Base-by-base conservation (phyloP, 441 rosid genomes). In the Corymbia calophylla region DNA sequence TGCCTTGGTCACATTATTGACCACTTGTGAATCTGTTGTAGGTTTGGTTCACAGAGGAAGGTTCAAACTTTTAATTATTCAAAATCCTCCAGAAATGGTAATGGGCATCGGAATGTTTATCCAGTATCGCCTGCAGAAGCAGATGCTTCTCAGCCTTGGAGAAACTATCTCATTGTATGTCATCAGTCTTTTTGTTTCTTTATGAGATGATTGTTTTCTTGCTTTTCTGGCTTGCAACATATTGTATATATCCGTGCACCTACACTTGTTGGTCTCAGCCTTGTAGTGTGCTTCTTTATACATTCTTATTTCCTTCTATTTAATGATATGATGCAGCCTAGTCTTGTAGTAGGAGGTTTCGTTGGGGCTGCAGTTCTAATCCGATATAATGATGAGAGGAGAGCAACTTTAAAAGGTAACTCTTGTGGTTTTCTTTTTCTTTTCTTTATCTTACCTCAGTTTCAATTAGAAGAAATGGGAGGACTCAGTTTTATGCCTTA, bases 371-470 rank as follows among this genome's bases (percentile, higher is more conserved):
- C 92, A 31, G 10, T 94, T 87, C 90, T 94, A 58, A 53, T 97
- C 87, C 98, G 93, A 92, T 95, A 93, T 80, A 97, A 97, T 91
- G 99, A 96, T 15, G 97, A 97, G 92, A 93, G 95, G 89, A 95
- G 99, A 93, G 94, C 92, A 51, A 64, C 93, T 91, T 91, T 90
- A 1, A 94, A 92, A 94, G 99, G 98, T 97, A 92, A 55, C 55
- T 89, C 44, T 53, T 19, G 56, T 44, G n/a, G 25, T 39, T 51
- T 48, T 21, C 66, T n/a, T 32, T 39, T 53, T n/a, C 10, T 53
- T 86, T 56, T 32, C 62, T 55, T 54, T n/a, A n/a, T 51, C 87
- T 86, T 86, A 11, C 51, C 27, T 35, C 9, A 2, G 51, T 77
- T 44, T 44, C 84, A 77, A 77, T 39, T 44, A 44, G 84, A 77